phyloP scores from a whole-genome alignment of 2,329 filamentous ascomycete species.

The Lasiodiplodia hormozganensis region DNA sequence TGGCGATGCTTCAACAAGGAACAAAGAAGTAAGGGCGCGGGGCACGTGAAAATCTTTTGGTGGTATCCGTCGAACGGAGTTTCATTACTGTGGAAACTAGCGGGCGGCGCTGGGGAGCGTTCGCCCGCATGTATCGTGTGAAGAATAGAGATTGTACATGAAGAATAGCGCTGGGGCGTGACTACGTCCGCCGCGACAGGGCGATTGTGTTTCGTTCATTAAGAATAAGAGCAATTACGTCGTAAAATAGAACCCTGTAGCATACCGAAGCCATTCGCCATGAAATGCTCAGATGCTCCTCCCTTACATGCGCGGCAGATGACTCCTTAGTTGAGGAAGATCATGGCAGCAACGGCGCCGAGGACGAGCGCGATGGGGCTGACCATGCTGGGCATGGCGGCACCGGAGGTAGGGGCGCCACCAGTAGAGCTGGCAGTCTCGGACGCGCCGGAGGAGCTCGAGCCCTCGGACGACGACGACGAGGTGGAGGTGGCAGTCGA shows the following conservation, averaged over 20 bases:
- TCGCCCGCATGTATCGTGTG: background rate
- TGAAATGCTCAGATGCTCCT: constrained; percentile 19
- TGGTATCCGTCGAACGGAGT: background rate
- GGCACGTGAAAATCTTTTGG: background rate
- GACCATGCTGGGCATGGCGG: constrained; percentile 39
- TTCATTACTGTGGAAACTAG: constrained; percentile 14
- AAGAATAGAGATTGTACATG: constrained; percentile 19
- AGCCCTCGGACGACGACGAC: constrained; percentile 34
- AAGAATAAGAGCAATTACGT: constrained; percentile 7
- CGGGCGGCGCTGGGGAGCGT: background rate
- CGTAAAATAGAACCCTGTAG: constrained; percentile 13
- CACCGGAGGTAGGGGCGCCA: constrained; percentile 34
- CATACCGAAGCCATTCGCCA: constrained; percentile 22
- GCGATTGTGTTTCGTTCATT: constrained; percentile 4
- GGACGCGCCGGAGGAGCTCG: constrained; percentile 32
- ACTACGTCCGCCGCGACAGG: background rate
- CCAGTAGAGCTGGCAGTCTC: constrained; percentile 33
- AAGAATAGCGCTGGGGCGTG: background rate
- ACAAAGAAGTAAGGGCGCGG: background rate
- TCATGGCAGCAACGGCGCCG: constrained; percentile 50
- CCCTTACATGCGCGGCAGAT: background rate
- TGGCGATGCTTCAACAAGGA: constrained; percentile 6
- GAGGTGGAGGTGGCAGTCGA: constrained; percentile 34
- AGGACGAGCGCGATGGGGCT: constrained; percentile 50
- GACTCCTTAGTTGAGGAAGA: constrained; percentile 47